phyloP scores from a whole-genome alignment of 2,329 filamentous ascomycete species.

The Lasiodiplodia citricola region DNA sequence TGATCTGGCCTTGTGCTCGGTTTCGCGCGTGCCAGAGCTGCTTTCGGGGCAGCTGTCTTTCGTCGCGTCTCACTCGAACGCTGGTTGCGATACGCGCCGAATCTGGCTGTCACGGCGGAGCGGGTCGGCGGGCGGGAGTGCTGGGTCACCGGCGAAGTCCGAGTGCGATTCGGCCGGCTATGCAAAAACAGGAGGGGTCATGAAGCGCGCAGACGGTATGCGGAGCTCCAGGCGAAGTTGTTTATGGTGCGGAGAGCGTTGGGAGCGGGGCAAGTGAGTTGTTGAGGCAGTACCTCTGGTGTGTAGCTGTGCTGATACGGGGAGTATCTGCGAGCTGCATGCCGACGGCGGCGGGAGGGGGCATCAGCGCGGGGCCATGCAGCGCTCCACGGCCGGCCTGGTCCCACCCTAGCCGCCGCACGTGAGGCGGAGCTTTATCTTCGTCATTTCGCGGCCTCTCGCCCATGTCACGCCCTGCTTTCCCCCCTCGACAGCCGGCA shows the following conservation, averaged over 20 bases:
- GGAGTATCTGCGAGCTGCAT: slow-evolving; percentile 13
- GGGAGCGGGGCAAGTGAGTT: slow-evolving; percentile 18
- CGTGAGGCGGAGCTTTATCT: slow-evolving; percentile 19
- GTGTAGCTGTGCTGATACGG: slow-evolving; percentile 23
- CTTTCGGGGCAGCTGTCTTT: background rate
- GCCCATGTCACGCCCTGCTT: slow-evolving; percentile 9
- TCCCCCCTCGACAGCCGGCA: background rate
- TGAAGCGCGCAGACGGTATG: slow-evolving; percentile 5
- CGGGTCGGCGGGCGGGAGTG: slow-evolving; percentile 10
- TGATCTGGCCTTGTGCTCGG: slow-evolving; percentile 19
- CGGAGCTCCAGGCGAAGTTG: background rate
- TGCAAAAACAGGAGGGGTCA: background rate
- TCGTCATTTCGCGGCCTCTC: slow-evolving; percentile 18
- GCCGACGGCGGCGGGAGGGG: slow-evolving; percentile 14
- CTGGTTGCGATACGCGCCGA: slow-evolving; percentile 16
- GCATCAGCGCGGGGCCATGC: slow-evolving; percentile 5
- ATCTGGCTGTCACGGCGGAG: slow-evolving; percentile 10
- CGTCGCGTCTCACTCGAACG: slow-evolving; percentile 3
- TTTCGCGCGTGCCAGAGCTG: slow-evolving; percentile 17
- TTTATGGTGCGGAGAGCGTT: slow-evolving; percentile 12
- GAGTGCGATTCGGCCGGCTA: slow-evolving; percentile 17
- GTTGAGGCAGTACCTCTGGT: slow-evolving; percentile 25
- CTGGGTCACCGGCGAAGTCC: slow-evolving; percentile 15
- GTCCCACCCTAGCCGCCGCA: slow-evolving; percentile 19
- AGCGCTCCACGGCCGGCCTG: slow-evolving; percentile 6